Evolutionary conservation across 305 asterid species (phyloP).

Genomic region (Fraxinus sp.): DNA sequence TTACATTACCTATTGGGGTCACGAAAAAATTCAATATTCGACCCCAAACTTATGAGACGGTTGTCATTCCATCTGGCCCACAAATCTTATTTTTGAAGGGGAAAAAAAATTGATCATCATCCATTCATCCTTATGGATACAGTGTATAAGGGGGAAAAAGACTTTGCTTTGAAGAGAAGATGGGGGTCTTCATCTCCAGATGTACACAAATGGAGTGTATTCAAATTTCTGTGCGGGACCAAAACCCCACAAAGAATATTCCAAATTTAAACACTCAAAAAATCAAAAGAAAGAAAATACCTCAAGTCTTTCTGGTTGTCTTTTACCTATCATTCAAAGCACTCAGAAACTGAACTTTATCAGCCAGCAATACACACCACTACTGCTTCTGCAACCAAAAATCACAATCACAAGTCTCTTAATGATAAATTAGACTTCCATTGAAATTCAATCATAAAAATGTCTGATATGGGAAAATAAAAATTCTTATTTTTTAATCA

Average conservation of each 20-base stretch:
- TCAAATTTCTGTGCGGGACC: slow-evolving; percentile 32
- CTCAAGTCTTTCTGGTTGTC: no score
- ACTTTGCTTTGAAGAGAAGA: slow-evolving; percentile 92
- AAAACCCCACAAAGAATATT: slow-evolving; percentile 13
- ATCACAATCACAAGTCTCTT: slow-evolving; percentile 32
- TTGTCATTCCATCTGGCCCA: no score
- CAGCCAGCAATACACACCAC: slow-evolving; percentile 42
- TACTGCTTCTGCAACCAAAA: slow-evolving; percentile 52
- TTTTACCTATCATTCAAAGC: slow-evolving; percentile 48
- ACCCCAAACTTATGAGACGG: no score
- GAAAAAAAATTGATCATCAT: slow-evolving; percentile 12
- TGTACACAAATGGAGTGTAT: slow-evolving; percentile 34
- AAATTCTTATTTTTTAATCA: no score
- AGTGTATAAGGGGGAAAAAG: slow-evolving; percentile 36
- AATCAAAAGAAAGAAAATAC: no score
- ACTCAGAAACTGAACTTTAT: slow-evolving; percentile 34
- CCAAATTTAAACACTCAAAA: not conserved
- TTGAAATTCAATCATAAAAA: slow-evolving; percentile 1
- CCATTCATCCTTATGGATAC: not conserved
- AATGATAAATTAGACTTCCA: slow-evolving; percentile 16
- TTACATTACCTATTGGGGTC: no score
- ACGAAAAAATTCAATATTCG: no score
- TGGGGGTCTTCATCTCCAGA: slow-evolving; percentile 48
- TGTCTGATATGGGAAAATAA: not conserved
- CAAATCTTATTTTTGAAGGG: no score